These are phyloP conservation scores for Exutisphaerella laricina DNA, from an alignment of 2,329 filamentous ascomycete species.

Conservation along the genomic window DNA sequence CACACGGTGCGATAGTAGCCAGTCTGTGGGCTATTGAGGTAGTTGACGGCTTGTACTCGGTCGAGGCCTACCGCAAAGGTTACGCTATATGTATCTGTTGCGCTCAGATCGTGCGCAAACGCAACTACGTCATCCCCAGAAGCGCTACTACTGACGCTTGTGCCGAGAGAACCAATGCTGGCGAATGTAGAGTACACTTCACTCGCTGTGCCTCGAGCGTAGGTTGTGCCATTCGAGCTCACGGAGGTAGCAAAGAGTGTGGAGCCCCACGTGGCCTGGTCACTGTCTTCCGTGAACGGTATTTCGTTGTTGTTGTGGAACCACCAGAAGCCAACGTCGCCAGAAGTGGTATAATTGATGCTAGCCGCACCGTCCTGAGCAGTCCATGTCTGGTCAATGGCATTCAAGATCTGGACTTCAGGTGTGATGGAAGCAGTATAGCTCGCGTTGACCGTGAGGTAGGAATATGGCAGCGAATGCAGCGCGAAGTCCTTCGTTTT, in stretches of 20 bases:
- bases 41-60: constrained; percentile 22
- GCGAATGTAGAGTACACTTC: constrained; percentile 17
- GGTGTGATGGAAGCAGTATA: constrained; percentile 3
- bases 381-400: constrained; percentile 35
- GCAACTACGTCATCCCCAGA: constrained; percentile 19
- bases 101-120: constrained; percentile 17
- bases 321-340: constrained; percentile 16
- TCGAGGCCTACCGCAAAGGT: constrained; percentile 25
- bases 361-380: constrained; percentile 26
- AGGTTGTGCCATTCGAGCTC: constrained; percentile 1
- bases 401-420: constrained; percentile 31
- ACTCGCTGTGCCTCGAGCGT: constrained; percentile 8
- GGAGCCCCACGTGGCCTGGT: constrained; percentile 25
- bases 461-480: constrained; percentile 35
- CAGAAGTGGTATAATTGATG: constrained; percentile 19
- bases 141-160: neutral
- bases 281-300: constrained; percentile 20
- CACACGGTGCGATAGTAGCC: constrained; percentile 24
- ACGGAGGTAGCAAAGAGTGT: constrained; percentile 19
- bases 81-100: constrained; percentile 8
- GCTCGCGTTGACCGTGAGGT: constrained; percentile 28
- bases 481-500: constrained; percentile 30
- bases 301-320: constrained; percentile 24
- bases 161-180: constrained; percentile 9
- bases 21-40: constrained; percentile 23